These are phyloP conservation scores for Linderina pennispora DNA, from an alignment of 192 early-diverging fungal genomes.

Conservation along the genomic window DNA sequence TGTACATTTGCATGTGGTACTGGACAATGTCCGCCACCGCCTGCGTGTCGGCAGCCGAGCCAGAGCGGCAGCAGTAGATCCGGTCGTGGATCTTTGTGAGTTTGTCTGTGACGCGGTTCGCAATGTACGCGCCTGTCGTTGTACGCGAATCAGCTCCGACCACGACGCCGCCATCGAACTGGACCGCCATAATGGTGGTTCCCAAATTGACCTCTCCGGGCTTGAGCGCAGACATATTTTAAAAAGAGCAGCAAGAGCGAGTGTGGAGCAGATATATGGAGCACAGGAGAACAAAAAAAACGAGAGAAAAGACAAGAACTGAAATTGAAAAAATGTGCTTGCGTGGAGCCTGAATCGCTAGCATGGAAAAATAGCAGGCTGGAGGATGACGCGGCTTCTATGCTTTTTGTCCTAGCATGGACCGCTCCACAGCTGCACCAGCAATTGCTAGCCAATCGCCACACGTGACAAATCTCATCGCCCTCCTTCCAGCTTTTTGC, in stretches of 20 bases:
- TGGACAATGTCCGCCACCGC: conserved; percentile 96
- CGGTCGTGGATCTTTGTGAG: conserved; percentile 91
- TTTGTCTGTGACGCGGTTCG: conserved; percentile 97
- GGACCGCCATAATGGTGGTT: conserved; percentile 95
- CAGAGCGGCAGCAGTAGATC: conserved; percentile 98
- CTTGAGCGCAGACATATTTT: conserved; percentile 57
- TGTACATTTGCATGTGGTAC: conserved; percentile 91
- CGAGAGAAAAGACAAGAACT: neutral
- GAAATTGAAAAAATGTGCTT: no score
- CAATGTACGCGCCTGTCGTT: conserved; percentile 92
- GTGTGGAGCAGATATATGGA: neutral
- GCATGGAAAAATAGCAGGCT: no score
- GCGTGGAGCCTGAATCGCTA: no score
- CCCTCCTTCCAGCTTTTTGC: no score
- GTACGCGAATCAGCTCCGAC: conserved; percentile 97
- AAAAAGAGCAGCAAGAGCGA: no score
- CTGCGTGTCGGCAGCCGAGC: conserved; percentile 97
- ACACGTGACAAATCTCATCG: no score
- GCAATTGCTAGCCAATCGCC: no score
- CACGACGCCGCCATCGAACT: conserved; percentile 87
- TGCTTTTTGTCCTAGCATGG: no score
- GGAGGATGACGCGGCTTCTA: no score
- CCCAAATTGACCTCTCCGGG: conserved; percentile 94
- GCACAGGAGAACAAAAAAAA: neutral
- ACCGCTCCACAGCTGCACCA: no score